phyloP scores from a whole-genome alignment of 2,329 filamentous ascomycete genomes.

The Trichoderma atrobrunneum region DNA sequence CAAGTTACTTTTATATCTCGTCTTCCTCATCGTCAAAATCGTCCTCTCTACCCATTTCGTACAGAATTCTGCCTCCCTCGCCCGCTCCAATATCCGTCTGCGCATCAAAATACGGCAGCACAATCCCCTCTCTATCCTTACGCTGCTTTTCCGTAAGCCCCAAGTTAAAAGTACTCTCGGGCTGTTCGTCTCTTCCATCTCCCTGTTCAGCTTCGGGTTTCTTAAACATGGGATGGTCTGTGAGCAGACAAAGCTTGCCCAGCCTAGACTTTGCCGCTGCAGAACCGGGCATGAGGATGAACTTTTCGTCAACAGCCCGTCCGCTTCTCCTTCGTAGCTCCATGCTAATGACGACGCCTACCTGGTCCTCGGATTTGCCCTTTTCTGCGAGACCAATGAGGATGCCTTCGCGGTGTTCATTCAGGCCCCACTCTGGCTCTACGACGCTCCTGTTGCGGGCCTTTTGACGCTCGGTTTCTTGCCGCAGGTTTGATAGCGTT shows the following conservation, averaged over 20 bases:
- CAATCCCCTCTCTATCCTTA: constrained; percentile 79
- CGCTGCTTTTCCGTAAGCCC: constrained; percentile 88
- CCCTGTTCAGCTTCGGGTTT: constrained; percentile 37
- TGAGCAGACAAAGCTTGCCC: constrained; percentile 56
- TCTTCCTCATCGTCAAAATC: constrained; percentile 97
- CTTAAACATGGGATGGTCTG: constrained; percentile 72
- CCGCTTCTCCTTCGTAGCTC: constrained; percentile 84
- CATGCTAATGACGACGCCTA: constrained; percentile 72
- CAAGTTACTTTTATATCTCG: constrained; percentile 60
- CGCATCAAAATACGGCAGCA: constrained; percentile 94
- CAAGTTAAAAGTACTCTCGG: constrained; percentile 78
- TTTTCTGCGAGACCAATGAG: constrained; percentile 61
- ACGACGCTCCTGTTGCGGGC: constrained; percentile 72
- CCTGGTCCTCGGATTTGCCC: constrained; percentile 39
- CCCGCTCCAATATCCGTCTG: constrained; percentile 76
- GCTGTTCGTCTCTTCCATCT: constrained; percentile 50
- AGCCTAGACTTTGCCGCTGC: background rate
- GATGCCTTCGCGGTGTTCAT: constrained; percentile 74
- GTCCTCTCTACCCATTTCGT: constrained; percentile 95
- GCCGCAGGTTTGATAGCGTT: constrained; percentile 67
- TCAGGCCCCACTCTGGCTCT: constrained; percentile 75
- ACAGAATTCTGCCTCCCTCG: constrained; percentile 88
- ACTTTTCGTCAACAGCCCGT: constrained; percentile 68
- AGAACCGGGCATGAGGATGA: constrained; percentile 45
- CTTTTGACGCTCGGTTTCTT: constrained; percentile 70